Evolutionary conservation across 2,329 filamentous ascomycete genomes (phyloP).

Genomic region (Neopestalotiopsis clavispora): DNA sequence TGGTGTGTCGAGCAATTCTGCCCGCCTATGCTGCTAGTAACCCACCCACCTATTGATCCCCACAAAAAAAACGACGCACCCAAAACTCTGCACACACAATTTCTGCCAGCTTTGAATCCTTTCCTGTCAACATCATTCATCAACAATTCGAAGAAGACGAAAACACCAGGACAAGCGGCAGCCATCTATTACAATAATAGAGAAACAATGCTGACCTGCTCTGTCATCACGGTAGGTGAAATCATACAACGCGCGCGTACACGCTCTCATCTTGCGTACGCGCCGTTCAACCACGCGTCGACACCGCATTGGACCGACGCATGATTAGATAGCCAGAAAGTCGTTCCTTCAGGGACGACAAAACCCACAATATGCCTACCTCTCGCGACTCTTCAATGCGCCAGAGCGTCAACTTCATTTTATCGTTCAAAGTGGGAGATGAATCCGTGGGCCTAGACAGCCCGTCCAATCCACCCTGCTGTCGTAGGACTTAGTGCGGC

Average conservation of each 20-base stretch:
- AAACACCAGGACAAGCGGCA: background rate
- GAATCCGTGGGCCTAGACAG: constrained; percentile 68
- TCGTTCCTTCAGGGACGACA: background rate
- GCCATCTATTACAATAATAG: background rate
- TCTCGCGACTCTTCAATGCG: constrained; percentile 61
- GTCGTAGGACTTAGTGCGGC: constrained; percentile 59
- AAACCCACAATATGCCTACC: constrained; percentile 66
- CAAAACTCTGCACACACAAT: background rate
- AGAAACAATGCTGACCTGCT: background rate
- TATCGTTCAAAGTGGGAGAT: constrained; percentile 66
- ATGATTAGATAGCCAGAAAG: background rate
- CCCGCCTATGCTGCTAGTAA: background rate
- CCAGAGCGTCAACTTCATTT: constrained; percentile 62
- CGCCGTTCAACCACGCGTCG: background rate
- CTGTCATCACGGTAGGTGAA: background rate
- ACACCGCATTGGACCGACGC: background rate
- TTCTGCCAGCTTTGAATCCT: background rate
- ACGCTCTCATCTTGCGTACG: background rate
- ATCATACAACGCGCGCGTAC: background rate
- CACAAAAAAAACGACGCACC: background rate
- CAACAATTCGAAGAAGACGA: background rate
- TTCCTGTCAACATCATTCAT: background rate
- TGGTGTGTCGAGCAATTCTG: background rate
- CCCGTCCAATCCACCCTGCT: constrained; percentile 71
- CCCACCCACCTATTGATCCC: background rate